These are phyloP conservation scores for Avena insularis DNA, from an alignment of 176 grass and related monocot genomes.

Conservation along the genomic window DNA sequence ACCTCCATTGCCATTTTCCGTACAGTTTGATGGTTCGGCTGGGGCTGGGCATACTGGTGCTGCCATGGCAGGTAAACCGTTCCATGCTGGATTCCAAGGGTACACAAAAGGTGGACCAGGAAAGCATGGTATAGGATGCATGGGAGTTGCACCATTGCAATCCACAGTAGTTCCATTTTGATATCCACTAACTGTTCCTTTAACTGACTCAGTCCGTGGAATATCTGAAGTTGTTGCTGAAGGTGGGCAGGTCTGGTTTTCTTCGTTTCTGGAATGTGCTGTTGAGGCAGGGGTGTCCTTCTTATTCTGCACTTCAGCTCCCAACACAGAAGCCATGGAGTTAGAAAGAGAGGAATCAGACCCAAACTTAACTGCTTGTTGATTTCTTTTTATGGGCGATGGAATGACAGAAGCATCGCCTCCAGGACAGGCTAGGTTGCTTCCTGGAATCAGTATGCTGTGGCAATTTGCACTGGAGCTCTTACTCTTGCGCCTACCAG, in stretches of 20 bases:
- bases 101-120: conserved; percentile 58
- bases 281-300: conserved; percentile 33
- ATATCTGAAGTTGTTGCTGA: conserved; percentile 47
- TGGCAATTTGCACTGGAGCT: conserved; percentile 49
- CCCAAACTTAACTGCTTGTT: conserved; percentile 56
- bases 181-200: conserved; percentile 40
- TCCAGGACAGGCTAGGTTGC: conserved; percentile 34
- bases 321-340: conserved; percentile 44
- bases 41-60: conserved; percentile 52
- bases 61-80: conserved; percentile 49
- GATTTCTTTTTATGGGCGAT: conserved; percentile 34
- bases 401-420: conserved; percentile 36
- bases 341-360: conserved; percentile 45
- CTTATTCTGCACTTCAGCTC: conserved; percentile 48
- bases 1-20: conserved; percentile 38
- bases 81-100: conserved; percentile 66
- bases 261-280: conserved; percentile 42
- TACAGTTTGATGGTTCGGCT: conserved; percentile 47
- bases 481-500: conserved; percentile 92
- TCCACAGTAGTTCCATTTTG: conserved; percentile 51
- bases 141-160: conserved; percentile 42
- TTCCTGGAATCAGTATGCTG: conserved; percentile 56
- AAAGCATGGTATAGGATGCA: conserved; percentile 58
- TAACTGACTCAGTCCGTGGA: conserved; percentile 19
- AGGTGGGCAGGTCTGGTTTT: conserved; percentile 32